Evolutionary conservation across 352 stramenopile genomes (phyloP).

Genomic region (Thalassiosira oceanica): DNA sequence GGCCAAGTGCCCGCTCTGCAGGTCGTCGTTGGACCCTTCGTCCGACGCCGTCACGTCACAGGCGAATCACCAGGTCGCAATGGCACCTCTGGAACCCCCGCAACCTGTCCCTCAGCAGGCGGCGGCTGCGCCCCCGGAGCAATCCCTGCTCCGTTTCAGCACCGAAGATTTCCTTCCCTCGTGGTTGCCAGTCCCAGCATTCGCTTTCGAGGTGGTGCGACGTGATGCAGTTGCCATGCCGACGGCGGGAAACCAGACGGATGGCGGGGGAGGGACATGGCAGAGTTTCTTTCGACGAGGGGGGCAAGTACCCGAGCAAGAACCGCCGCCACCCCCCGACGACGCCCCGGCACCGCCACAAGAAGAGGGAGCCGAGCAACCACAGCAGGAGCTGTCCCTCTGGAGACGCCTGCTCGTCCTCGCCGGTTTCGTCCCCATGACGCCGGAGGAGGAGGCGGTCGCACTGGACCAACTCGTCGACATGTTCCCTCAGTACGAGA

Average conservation of each 20-base stretch:
- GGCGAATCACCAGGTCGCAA: too few species aligned
- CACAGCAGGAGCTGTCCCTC: conserved; percentile 41
- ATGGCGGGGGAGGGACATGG: conserved; percentile 21
- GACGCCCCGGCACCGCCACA: conserved; percentile 4
- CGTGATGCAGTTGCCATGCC: conserved; percentile 26
- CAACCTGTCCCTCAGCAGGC: not conserved
- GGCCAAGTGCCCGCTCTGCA: conserved; percentile 71
- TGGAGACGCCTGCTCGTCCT: conserved; percentile 60
- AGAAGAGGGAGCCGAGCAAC: conserved; percentile 14
- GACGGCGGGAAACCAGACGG: conserved; percentile 12
- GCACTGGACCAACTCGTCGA: conserved; percentile 67
- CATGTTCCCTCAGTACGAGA: conserved; percentile 77
- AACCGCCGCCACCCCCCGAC: too few species aligned
- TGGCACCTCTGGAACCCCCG: not conserved
- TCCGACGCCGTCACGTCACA: too few species aligned
- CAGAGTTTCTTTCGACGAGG: conserved; percentile 47
- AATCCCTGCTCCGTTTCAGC: conserved; percentile 70
- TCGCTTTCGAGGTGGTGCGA: conserved; percentile 76
- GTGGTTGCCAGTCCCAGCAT: conserved; percentile 70
- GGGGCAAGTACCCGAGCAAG: conserved; percentile 25
- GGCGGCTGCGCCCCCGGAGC: conserved; percentile 34
- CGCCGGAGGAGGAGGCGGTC: conserved; percentile 65
- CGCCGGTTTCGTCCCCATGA: conserved; percentile 65
- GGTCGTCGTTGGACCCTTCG: conserved; percentile 50
- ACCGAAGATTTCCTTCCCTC: conserved; percentile 71